phyloP scores from a whole-genome alignment of 2,329 filamentous ascomycete genomes.

The Fragosphaeria purpurea region DNA sequence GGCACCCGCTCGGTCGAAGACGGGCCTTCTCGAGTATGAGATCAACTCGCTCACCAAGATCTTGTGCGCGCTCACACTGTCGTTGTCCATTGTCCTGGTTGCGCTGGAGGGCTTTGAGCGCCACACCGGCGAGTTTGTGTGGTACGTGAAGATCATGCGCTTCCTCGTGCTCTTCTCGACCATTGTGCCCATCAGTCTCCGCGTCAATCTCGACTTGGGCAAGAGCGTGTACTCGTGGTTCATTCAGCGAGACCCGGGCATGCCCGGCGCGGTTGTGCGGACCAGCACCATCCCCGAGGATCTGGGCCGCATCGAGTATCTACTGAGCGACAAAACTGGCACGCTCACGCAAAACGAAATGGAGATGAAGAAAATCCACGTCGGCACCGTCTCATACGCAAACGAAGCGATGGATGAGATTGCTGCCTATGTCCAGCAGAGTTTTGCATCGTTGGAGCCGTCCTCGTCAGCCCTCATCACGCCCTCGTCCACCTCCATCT shows the following conservation, averaged over 20 bases:
- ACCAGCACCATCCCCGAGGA: slow-evolving; percentile 98
- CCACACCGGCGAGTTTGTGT: slow-evolving; percentile 48
- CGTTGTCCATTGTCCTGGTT: slow-evolving; percentile 78
- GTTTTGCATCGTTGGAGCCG: slow-evolving; percentile 49
- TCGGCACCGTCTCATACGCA: slow-evolving; percentile 94
- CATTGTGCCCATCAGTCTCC: slow-evolving; percentile 92
- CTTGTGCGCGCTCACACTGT: slow-evolving; percentile 76
- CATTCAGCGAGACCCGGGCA: slow-evolving; percentile 83
- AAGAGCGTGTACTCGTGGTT: slow-evolving; percentile 95
- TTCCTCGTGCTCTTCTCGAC: slow-evolving; percentile 98
- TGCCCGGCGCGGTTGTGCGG: slow-evolving; percentile 83
- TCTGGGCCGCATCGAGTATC: slow-evolving; percentile 86
- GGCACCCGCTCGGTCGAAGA: slow-evolving; percentile 84
- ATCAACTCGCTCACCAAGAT: slow-evolving; percentile 98
- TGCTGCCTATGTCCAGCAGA: slow-evolving; percentile 71
- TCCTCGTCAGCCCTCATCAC: slow-evolving; percentile 53
- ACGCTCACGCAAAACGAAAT: slow-evolving; percentile 96
- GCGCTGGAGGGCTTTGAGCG: slow-evolving; percentile 70
- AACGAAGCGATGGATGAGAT: slow-evolving; percentile 99
- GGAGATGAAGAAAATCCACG: slow-evolving; percentile 98
- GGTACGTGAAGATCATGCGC: slow-evolving; percentile 98
- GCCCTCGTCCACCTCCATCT: slow-evolving; percentile 58
- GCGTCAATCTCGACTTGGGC: slow-evolving; percentile 93
- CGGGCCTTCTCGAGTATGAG: slow-evolving; percentile 84
- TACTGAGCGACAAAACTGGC: slow-evolving; percentile 96